Evolutionary conservation across 305 asterid genomes (phyloP).

Genomic region (Solanum aculeatissimum): DNA sequence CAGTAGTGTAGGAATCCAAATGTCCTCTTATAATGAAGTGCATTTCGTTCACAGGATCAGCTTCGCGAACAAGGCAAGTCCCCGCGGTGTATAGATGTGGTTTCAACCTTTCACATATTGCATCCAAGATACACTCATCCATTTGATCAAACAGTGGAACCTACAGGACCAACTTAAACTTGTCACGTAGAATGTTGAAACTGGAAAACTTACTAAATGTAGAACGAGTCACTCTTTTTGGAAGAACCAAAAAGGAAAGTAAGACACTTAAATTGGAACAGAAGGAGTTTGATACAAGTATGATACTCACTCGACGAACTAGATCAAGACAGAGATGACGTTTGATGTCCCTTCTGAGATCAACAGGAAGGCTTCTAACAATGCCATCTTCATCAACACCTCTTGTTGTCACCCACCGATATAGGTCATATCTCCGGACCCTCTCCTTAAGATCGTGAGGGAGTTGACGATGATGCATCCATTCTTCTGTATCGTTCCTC

Average conservation of each 20-base stretch:
- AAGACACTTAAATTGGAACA: background rate
- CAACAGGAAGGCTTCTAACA: slow-evolving; percentile 32
- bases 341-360: slow-evolving; percentile 52
- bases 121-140: slow-evolving; percentile 48
- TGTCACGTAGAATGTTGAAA: background rate
- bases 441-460: slow-evolving; percentile 43
- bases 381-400: slow-evolving; percentile 54
- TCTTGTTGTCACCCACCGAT: slow-evolving; percentile 43
- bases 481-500: slow-evolving; percentile 43
- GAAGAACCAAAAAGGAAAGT: background rate
- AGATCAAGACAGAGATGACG: slow-evolving; percentile 55
- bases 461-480: slow-evolving; percentile 60
- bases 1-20: slow-evolving; percentile 49
- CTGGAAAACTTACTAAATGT: background rate
- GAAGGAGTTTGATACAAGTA: background rate
- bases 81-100: slow-evolving; percentile 35
- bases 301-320: slow-evolving; percentile 41
- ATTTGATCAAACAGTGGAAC: slow-evolving; percentile 46
- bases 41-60: slow-evolving; percentile 46
- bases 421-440: slow-evolving; percentile 37
- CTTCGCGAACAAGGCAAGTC: slow-evolving; percentile 41
- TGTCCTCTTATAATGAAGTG: slow-evolving; percentile 53
- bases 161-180: slow-evolving; percentile 2
- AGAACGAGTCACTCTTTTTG: background rate
- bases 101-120: slow-evolving; percentile 48